Base-by-base conservation (phyloP, 345 rosid genomes). In the Gossypium ekmanianum region DNA sequence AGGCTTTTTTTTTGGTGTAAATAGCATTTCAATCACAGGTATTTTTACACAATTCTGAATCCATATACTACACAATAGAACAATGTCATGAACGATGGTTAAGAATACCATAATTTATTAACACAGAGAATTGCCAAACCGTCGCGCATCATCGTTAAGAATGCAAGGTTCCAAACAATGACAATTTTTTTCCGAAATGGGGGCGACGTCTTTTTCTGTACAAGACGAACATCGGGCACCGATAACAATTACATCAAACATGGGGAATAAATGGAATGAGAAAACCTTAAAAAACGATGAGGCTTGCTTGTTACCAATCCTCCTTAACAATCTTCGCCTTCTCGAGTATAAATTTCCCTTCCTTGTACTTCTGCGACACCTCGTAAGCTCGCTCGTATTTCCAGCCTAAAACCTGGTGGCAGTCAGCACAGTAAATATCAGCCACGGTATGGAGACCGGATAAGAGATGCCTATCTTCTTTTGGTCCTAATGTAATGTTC, bases 381-480 rank as follows among this genome's bases (percentile, higher is more conserved):
- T 89, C 94, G 0, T 85, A 92, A 4, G 97, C 97, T 82, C 94
- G 84, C 78, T 87, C 89, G 43, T 92, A 92, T 81, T 90, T 92
- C 97, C 97, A 92, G 11, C 97, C 97, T 82, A 92, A 81, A 54
- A 88, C 89, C 81, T 89, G 86, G 10, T 71, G 84, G 83, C 97
- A 92, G 77, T 92, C 92, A 2, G 80, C 85, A 79, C 97, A 92
- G 16, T 79, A 73, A 74, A 90, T 79, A 79, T 90, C 97, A 17
- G 96, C 94, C 34, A 92, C 97, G 0, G 97, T 92, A 85, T 92
- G 97, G 69, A 92, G 94, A 61, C 97, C 97, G 0, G 97, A 89
- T 71, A 89, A 48, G 26, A 92, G 91, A 54, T 84, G 78, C 73
- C 97, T 77, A 83, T 90, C 95, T 81, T 92, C 97, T 81, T 87